Evolutionary conservation across 768 basidiomycete species (phyloP), one percentile per base, ranked within the genome.

Genomic region (Megacollybia marginata): DNA sequence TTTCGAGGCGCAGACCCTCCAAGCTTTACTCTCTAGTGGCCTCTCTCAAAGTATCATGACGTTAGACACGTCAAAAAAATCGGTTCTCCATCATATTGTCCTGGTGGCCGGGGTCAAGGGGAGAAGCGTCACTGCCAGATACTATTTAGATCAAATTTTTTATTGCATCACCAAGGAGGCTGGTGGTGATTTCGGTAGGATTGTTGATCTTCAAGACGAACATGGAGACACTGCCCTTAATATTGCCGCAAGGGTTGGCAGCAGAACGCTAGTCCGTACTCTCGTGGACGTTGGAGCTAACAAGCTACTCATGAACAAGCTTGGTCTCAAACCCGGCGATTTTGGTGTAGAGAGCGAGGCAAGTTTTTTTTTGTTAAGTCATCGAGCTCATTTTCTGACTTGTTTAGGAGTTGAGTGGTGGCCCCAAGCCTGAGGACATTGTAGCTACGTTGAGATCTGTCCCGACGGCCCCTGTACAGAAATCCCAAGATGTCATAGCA

Each of bases 171-270:
- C 84, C 15, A 78, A 85, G 50, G 71, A 84, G 52, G 81, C 92
- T 57, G 78, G 75, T 8, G 87, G 84, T 1, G 82, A 86, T 56
- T 92, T 91, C 61, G 74, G 75, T 57, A 83, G 80, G 5, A 67
- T 97, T 46, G 83, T 98, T 10, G 92, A 98, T 64, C 69, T 95
- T 38, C 90, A 92, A 65, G 96, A 99, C 60, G 83, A 89, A 56
- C 86, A 97, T 62, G 96, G 95, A 0, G 96, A 99, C 62, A 97
- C 95, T 0, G 92, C 92, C 7, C 65, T 99, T 59, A 96, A 96
- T 68, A 89, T 98, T 57, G 92, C 95, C 12, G 94, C 95, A 1
- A 70, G 95, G 49, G 87, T 98, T 1, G 96, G 96, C 2, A 96
- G 92, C 63, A 74, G 87, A 53, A 84, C 85, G 53, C 64, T 98